Evolutionary conservation across 768 basidiomycete species (phyloP).

Genomic region (Pholiota molesta): DNA sequence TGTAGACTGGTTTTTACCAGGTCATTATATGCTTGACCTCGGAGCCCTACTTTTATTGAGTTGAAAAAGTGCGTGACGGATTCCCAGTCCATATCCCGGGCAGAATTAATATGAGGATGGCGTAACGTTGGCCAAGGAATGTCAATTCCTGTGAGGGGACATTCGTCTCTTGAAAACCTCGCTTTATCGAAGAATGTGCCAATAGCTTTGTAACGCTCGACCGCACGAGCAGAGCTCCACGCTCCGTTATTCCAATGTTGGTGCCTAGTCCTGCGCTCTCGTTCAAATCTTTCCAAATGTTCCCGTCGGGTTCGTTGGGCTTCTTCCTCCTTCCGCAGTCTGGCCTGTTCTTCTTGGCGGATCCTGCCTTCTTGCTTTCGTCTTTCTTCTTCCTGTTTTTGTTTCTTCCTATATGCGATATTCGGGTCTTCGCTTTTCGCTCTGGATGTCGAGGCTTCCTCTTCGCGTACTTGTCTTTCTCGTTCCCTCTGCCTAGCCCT

Average conservation of each 20-base stretch:
- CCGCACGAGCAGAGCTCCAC: constrained; percentile 68
- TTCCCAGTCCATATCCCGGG: constrained; percentile 73
- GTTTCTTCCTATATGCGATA: constrained; percentile 48
- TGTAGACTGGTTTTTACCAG: constrained; percentile 74
- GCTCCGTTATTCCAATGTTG: constrained; percentile 59
- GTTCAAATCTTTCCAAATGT: constrained; percentile 19
- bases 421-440: constrained; percentile 36
- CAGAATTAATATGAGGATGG: constrained; percentile 49
- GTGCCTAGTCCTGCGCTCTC: constrained; percentile 42
- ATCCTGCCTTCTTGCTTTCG: constrained; percentile 30
- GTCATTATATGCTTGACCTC: constrained; percentile 60
- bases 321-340: constrained; percentile 23
- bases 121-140: constrained; percentile 80
- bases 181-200: constrained; percentile 65
- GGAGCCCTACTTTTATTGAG: constrained; percentile 52
- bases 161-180: constrained; percentile 50
- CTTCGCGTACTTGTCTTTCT: constrained; percentile 19
- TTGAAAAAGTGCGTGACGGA: constrained; percentile 74
- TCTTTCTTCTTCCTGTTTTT: constrained; percentile 33
- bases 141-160: constrained; percentile 59
- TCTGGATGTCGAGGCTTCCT: constrained; percentile 52
- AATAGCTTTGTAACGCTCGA: constrained; percentile 68
- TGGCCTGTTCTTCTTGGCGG: constrained; percentile 34
- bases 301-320: constrained; percentile 25
- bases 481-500: constrained; percentile 21